Base-by-base conservation (phyloP, 208 protist genomes). In the Novymonas esmeraldas region DNA sequence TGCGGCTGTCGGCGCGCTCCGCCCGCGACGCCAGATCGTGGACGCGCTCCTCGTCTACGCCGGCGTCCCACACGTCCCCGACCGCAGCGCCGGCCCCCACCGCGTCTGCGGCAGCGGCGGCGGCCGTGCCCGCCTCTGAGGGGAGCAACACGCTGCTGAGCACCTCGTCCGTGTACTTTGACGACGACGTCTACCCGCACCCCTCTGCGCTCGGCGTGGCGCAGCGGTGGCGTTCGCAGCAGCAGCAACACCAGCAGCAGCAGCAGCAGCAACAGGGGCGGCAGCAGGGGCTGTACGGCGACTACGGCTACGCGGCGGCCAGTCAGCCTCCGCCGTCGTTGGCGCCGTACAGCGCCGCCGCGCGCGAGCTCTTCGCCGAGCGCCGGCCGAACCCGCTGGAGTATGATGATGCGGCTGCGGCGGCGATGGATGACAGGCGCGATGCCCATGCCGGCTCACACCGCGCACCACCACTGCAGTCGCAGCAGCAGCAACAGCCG, bases 151-250 rank as follows among this genome's bases (percentile, higher is more conserved):
- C 60, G 18, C 13, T 63, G 26, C 64, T 41, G 26, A 66, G 49
- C 44, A 44, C 69, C 28, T 68, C 69, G 9, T 74, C 69, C 34
- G 52, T 67, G 20, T 74, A 74, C 69, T 74, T 74, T 18, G 69
- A 74, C 42, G 45, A 57, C 41, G n/a, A 11, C 29, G n/a, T 29
- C 11, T 36, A 9, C 5, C 29, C 51, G 29, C 26, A 16, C 16
- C 16, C 51, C 18, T 7, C 31, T 3, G n/a, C 26, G 26, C n/a
- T 36, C 18, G 31, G 31, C 3, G n/a, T 31, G 36, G 36, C 58
- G 34, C 18, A 49, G 29, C n/a, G 18, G 36, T 9, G 7, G 31
- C 56, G 6, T n/a, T 11, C 20, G 14, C 56, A 29, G 10, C 36
- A 61, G 20, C 5, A 1, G 36, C 22, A 34, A n/a, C 51, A 9